Evolutionary conservation across 1,139 yeast genomes (phyloP).

Genomic region (Sugiyamaella xylanicola): DNA sequence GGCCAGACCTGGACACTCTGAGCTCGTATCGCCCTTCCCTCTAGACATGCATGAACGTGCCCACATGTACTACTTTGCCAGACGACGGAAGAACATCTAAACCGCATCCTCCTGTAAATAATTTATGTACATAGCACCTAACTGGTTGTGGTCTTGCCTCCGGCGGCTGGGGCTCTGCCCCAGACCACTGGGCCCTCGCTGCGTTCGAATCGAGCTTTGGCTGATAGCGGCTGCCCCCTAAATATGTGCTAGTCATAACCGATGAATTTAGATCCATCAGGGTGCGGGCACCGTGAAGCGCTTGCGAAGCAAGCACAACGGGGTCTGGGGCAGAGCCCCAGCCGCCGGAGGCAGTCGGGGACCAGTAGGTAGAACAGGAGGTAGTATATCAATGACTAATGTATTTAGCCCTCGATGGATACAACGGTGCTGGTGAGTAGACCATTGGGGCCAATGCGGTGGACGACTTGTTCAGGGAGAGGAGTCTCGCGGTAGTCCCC

Average conservation of each 20-base stretch:
- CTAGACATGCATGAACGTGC: conserved; percentile 89
- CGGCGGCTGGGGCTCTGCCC: conserved; percentile 1
- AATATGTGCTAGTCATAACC: too few species aligned
- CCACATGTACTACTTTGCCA: conserved; percentile 89
- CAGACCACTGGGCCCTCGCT: not conserved
- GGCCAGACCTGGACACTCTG: conserved; percentile 96
- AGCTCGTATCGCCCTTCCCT: conserved; percentile 89
- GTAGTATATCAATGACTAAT: not conserved
- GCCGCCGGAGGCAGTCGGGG: not conserved
- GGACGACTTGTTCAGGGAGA: conserved; percentile 87
- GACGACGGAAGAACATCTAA: conserved; percentile 39
- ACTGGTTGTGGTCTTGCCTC: not conserved
- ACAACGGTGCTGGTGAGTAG: conserved; percentile 50
- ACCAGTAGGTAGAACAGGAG: too few species aligned
- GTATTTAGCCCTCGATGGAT: conserved; percentile 6
- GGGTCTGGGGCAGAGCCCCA: conserved; percentile 1
- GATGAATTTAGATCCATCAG: not conserved
- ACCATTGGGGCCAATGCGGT: conserved; percentile 50
- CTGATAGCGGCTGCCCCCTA: too few species aligned
- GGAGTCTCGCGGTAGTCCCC: conserved; percentile 75
- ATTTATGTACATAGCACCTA: conserved; percentile 18
- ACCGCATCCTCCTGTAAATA: conserved; percentile 11
- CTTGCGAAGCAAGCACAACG: not conserved
- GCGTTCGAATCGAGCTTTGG: not conserved
- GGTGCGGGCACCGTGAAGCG: not conserved